phyloP scores from a whole-genome alignment of 306 rosid species.

The Glycine latifolia region DNA sequence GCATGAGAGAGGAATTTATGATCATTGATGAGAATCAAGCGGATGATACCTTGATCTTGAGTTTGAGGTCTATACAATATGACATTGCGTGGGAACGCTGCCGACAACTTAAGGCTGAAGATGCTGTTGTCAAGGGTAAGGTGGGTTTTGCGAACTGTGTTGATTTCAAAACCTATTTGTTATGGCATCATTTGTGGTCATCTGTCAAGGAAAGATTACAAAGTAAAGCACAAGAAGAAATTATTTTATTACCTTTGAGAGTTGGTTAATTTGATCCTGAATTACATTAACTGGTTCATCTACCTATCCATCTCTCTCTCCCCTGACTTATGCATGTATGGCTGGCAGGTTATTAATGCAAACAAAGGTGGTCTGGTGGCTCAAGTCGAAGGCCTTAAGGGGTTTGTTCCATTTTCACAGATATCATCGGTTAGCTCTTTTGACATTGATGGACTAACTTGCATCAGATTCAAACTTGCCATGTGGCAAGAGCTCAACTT shows the following conservation, averaged over 20 bases:
- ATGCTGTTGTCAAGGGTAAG: conserved; percentile 96
- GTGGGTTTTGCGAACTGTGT: conserved; percentile 61
- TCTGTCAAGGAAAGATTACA: conserved; percentile 2
- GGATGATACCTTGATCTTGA: conserved; percentile 81
- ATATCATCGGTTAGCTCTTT: conserved; percentile 80
- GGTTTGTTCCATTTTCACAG: conserved; percentile 98
- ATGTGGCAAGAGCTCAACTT: conserved; percentile 26
- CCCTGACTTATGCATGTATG: conserved; percentile 10
- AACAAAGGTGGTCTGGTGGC: conserved; percentile 99
- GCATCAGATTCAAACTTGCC: conserved; percentile 24
- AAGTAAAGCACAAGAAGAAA: conserved; percentile 21
- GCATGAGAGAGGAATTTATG: conserved; percentile 80
- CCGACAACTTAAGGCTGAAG: conserved; percentile 96
- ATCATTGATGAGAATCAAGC: conserved; percentile 84
- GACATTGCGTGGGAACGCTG: conserved; percentile 97
- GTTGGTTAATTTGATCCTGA: conserved; percentile 9
- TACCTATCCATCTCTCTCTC: background rate
- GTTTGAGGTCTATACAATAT: conserved; percentile 77
- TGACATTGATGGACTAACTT: conserved; percentile 29
- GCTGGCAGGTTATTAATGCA: conserved; percentile 73
- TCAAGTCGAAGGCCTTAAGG: conserved; percentile 86
- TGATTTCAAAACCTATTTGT: conserved; percentile 2
- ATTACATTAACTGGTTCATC: background rate
- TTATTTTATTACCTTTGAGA: background rate
- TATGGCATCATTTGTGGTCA: conserved; percentile 9